Evolutionary conservation across 257 asterid genomes (phyloP), one percentile per base, ranked within the genome.

Genomic region (Petunia secreta): DNA sequence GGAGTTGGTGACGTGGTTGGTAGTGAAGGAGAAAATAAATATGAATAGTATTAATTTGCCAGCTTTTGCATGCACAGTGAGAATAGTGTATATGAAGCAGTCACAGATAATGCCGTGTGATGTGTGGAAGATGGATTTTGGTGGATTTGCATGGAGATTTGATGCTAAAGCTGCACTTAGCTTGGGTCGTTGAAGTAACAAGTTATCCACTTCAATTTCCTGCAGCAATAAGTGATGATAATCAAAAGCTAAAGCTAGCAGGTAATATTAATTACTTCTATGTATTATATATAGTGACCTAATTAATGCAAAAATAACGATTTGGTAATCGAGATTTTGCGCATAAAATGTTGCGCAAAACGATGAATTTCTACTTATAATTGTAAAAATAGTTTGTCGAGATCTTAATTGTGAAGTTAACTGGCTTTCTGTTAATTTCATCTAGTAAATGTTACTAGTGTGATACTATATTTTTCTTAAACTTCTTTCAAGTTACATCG

Each of bases 101-200:
- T 48, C 87, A 0, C 75, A 81, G 44, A 83, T 83, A 83, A 85
- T 88, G 91, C 91, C 91, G 5, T 88, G 89, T 76, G 91, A 88
- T 71, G 91, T 88, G 39, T 88, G 91, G 91, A 84, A 80, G 86
- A 88, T 88, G 91, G 91, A 88, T 3, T 86, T 81, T 76, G 91
- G 91, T 15, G 89, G 91, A 79, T 86, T 84, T 84, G 91, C 91
- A 80, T 88, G 91, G 91, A 82, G 91, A 78, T 83, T 88, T 54
- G 91, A 88, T 50, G 80, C 85, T 14, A 75, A 69, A 65, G 88
- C 91, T 77, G 91, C 89, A 15, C 89, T 88, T 11, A 78, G 83
- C 39, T 78, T 88, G 79, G 91, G 89, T 11, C 86, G 87, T 63
- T 84, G 82, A 82, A 9, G 16, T 8, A 59, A 59, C 36, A 16